phyloP scores from a whole-genome alignment of 176 grass and related monocot genomes.

The Urochloa ruziziensis region DNA sequence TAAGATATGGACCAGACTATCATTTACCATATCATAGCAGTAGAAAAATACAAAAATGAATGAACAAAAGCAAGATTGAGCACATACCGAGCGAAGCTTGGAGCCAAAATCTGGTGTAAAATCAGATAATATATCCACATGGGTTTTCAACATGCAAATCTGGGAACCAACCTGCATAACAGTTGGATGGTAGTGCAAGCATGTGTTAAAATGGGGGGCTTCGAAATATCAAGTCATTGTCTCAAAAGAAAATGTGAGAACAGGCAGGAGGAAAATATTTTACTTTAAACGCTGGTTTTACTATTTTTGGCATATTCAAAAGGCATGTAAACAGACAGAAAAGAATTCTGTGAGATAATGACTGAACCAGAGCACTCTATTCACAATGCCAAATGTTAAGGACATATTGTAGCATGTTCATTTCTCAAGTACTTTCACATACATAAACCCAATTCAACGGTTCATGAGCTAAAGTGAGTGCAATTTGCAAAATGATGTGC shows the following conservation, averaged over 20 bases:
- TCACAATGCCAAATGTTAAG: not conserved
- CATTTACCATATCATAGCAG: not conserved
- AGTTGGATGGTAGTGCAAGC: not conserved
- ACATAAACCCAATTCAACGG: not conserved
- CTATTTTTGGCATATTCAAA: not conserved
- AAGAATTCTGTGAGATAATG: not conserved
- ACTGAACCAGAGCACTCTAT: not conserved
- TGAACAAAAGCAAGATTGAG: not conserved
- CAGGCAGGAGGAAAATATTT: not conserved
- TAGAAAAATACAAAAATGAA: not conserved
- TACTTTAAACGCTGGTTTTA: not conserved
- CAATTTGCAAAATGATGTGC: not conserved
- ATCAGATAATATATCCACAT: conserved; percentile 92
- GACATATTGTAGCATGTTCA: not conserved
- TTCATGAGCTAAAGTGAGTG: not conserved
- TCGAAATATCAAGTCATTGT: not conserved
- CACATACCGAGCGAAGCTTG: conserved; percentile 66
- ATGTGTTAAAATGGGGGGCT: not conserved
- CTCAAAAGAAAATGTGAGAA: not conserved
- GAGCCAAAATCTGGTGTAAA: conserved; percentile 72
- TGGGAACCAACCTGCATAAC: conserved; percentile 65
- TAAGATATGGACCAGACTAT: not conserved
- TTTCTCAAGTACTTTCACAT: not conserved
- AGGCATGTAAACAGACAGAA: not conserved
- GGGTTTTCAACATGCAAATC: conserved; percentile 94